phyloP scores from a whole-genome alignment of 257 asterid species.

The Ehretia macrophylla region DNA sequence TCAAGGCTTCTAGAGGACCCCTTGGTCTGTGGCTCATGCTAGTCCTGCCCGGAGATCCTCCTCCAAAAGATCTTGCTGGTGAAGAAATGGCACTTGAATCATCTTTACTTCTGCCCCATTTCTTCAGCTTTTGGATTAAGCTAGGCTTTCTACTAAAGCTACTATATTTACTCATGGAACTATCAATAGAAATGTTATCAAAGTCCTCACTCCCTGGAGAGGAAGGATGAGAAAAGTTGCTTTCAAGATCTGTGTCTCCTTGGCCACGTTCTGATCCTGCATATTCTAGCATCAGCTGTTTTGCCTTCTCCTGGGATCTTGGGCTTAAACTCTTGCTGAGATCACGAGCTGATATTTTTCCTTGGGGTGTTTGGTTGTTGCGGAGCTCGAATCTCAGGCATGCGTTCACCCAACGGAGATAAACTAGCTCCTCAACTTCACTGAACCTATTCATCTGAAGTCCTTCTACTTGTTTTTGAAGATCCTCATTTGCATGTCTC shows the following conservation, averaged over 20 bases:
- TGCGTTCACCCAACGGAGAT: constrained; percentile 98
- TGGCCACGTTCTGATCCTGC: constrained; percentile 98
- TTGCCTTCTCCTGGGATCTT: constrained; percentile 78
- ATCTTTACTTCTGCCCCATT: constrained; percentile 80
- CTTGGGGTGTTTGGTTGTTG: constrained; percentile 68
- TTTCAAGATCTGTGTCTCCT: constrained; percentile 88
- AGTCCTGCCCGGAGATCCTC: constrained; percentile 60
- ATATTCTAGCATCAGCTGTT: constrained; percentile 81
- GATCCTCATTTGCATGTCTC: constrained; percentile 80
- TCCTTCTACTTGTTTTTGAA: constrained; percentile 88
- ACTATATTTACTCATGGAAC: constrained; percentile 67
- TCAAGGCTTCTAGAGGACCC: constrained; percentile 83
- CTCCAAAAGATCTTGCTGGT: constrained; percentile 71
- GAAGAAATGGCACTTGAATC: constrained; percentile 65
- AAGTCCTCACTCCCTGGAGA: constrained; percentile 94
- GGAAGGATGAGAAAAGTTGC: constrained; percentile 73
- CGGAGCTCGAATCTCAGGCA: constrained; percentile 87
- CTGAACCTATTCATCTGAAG: constrained; percentile 95
- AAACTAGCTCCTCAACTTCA: constrained; percentile 96
- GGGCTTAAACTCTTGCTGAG: constrained; percentile 84
- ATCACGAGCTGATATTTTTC: constrained; percentile 81
- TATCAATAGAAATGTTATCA: constrained; percentile 64
- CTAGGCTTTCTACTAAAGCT: constrained; percentile 66
- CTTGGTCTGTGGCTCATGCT: constrained; percentile 44
- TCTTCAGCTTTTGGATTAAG: constrained; percentile 79